Evolutionary conservation across 164 flowering plant species (phyloP).

Genomic region (Platanus orientalis): DNA sequence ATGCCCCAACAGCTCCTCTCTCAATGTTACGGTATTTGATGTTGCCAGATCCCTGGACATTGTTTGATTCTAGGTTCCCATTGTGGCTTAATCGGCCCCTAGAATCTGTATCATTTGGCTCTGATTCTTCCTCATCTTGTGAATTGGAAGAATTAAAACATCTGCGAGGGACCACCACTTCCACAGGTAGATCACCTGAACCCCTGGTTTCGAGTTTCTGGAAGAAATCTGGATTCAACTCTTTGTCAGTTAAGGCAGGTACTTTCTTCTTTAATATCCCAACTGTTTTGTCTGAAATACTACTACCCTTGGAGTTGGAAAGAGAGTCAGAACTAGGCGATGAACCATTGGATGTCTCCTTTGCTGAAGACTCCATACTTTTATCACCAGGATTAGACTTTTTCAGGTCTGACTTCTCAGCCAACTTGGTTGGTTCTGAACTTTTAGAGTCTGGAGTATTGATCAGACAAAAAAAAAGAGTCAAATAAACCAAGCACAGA

Average conservation of each 20-base stretch:
- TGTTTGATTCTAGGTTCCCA: conserved; percentile 28
- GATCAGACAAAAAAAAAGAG: background rate
- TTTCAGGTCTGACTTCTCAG: conserved; percentile 28
- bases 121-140: conserved; percentile 48
- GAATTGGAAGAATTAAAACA: conserved; percentile 44
- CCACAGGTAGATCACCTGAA: conserved; percentile 84
- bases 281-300: conserved; percentile 64
- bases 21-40: conserved; percentile 29
- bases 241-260: conserved; percentile 67
- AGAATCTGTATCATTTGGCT: conserved; percentile 32
- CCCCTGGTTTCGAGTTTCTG: conserved; percentile 75
- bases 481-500: no score
- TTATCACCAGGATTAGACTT: conserved; percentile 30
- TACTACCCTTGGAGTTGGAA: conserved; percentile 41
- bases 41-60: conserved; percentile 27
- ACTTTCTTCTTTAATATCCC: conserved; percentile 79
- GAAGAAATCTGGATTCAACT: conserved; percentile 85
- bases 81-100: conserved; percentile 26
- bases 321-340: conserved; percentile 38
- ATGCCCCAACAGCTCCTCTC: conserved; percentile 29
- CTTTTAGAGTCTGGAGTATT: conserved; percentile 31
- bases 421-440: conserved; percentile 31
- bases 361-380: conserved; percentile 27
- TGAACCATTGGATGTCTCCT: conserved; percentile 33
- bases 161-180: conserved; percentile 77